Evolutionary conservation across 2,329 filamentous ascomycete species (phyloP).

Genomic region (Diplodia corticola): DNA sequence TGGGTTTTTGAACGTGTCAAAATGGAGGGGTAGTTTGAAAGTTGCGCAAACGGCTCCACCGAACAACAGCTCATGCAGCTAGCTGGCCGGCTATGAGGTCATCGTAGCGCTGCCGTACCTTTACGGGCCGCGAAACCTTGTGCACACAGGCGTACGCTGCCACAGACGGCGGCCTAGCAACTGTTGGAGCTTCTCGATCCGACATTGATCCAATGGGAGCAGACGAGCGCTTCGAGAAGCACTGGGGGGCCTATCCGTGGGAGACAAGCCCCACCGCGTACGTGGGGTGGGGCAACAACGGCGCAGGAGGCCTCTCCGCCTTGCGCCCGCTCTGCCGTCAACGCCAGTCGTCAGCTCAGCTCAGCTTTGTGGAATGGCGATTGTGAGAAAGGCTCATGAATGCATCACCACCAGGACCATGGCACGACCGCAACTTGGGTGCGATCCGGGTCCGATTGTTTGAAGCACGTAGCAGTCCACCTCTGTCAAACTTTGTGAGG

Average conservation of each 20-base stretch:
- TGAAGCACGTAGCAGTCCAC: background rate
- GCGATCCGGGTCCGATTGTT: background rate
- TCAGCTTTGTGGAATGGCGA: background rate
- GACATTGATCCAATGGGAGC: background rate
- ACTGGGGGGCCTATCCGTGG: background rate
- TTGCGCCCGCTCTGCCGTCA: background rate
- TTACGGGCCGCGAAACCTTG: background rate
- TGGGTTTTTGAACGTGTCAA: background rate
- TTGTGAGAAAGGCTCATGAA: background rate
- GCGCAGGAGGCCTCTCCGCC: slow-evolving; percentile 9
- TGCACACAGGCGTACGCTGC: background rate
- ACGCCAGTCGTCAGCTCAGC: background rate
- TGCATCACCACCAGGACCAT: background rate
- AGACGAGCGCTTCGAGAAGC: background rate
- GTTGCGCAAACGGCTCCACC: slow-evolving; percentile 5
- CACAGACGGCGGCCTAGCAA: background rate
- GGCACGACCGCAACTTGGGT: background rate
- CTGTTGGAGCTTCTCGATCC: background rate
- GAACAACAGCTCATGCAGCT: slow-evolving; percentile 18
- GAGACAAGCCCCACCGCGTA: background rate
- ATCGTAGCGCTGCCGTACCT: background rate
- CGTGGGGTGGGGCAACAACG: slow-evolving; percentile 12
- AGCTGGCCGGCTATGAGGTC: slow-evolving; percentile 15
- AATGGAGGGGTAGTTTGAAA: background rate
- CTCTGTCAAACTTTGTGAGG: background rate